Evolutionary conservation across 2,329 filamentous ascomycete genomes (phyloP).

Genomic region (Arthrobotrys pseudoclavata): DNA sequence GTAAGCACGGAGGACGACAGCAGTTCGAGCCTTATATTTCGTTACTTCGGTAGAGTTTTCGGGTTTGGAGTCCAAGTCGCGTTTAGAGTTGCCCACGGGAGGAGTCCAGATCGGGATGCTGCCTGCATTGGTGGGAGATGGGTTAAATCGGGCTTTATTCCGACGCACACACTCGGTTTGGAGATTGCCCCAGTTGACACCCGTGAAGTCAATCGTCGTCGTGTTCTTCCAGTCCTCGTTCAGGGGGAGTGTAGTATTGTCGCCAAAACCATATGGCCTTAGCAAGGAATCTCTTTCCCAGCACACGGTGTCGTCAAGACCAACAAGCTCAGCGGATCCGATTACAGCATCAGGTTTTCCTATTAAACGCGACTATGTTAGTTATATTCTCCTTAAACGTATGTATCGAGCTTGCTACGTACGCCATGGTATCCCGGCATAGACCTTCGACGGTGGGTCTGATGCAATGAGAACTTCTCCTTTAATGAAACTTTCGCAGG

Average conservation of each 20-base stretch:
- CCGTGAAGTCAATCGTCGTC: constrained; percentile 71
- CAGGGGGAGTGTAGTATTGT: constrained; percentile 71
- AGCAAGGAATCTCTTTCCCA: constrained; percentile 92
- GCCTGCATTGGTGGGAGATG: constrained; percentile 40
- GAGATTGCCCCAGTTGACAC: constrained; percentile 71
- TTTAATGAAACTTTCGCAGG: constrained; percentile 40
- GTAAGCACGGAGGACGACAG: constrained; percentile 86
- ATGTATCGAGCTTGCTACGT: background rate
- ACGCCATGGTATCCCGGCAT: constrained; percentile 71
- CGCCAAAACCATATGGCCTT: constrained; percentile 80
- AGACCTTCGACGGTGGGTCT: constrained; percentile 35
- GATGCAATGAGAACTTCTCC: constrained; percentile 41
- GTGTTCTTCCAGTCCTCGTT: constrained; percentile 50
- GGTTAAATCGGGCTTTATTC: constrained; percentile 76
- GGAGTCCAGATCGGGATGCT: constrained; percentile 20
- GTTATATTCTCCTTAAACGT: background rate
- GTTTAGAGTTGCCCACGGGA: constrained; percentile 61
- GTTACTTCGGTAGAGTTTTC: constrained; percentile 9
- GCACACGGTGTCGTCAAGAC: constrained; percentile 86
- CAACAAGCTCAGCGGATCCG: constrained; percentile 85
- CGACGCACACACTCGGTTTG: constrained; percentile 72
- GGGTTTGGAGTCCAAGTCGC: constrained; percentile 1
- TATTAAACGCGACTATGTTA: constrained; percentile 64
- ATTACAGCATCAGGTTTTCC: constrained; percentile 87
- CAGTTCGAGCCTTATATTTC: constrained; percentile 74